Base-by-base conservation (phyloP, 805 yeast species). In the Sugiyamaella valdiviana region DNA sequence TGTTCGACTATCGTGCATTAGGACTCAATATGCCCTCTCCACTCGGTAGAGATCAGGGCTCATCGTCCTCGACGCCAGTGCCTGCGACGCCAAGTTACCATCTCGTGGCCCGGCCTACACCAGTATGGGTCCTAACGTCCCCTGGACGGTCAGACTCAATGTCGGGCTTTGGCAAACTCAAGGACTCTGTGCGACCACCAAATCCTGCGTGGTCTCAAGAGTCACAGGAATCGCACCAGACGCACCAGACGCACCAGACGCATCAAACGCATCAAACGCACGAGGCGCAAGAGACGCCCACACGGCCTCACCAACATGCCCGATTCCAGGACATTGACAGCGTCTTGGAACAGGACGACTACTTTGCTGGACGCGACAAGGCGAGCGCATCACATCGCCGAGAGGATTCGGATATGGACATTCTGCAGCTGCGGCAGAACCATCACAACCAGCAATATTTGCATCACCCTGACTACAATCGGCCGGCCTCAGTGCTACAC, bases 41-140 rank as follows among this genome's bases (percentile, higher is more conserved):
- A 12, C 9, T 12, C 10, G 7, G 32, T 12, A 12, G 32, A 26
- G 32, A 26, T 12, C n/a, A n/a, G n/a, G n/a, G n/a, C n/a, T n/a
- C n/a, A n/a, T 26, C 32, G 32, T n/a, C 32, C 32, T 26, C 32
- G 32, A n/a, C n/a, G n/a, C n/a, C n/a, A n/a, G n/a, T n/a, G n/a
- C n/a, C n/a, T n/a, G n/a, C 32, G 19, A 14, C 15, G 17, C 24
- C 52, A 6, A 29, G 15, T 4, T 51, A 51, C 26, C 54, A 40
- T 17, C 45, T 51, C 17, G 45, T 51, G 20, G 54, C 51, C 6
- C 39, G 51, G 37, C 51, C 54, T 3, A 42, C 46, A 6, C 54
- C 54, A 19, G 51, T 48, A 3, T 51, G 51, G 51, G 54, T 45
- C 10, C 35, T 38, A 17, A 42, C 20, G 12, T 23, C 20, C 17